Evolutionary conservation across 345 rosid genomes (phyloP).

Genomic region (Sonneratia alba): DNA sequence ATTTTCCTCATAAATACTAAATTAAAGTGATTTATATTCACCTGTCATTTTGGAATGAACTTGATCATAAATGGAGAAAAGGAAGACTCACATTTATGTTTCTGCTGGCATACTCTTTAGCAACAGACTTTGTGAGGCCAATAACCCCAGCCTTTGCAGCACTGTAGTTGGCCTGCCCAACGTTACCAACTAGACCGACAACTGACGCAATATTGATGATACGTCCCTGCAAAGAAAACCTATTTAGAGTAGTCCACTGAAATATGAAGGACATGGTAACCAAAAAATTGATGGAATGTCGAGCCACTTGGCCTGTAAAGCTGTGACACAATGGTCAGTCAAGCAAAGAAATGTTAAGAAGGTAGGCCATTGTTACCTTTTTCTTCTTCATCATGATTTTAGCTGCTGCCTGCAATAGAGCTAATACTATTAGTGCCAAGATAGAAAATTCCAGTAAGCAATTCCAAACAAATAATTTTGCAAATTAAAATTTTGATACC

Average conservation of each 20-base stretch:
- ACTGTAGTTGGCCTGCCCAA: slow-evolving; percentile 94
- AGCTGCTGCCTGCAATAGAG: slow-evolving; percentile 71
- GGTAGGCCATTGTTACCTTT: slow-evolving; percentile 26
- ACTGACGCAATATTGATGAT: slow-evolving; percentile 85
- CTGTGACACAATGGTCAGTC: no score
- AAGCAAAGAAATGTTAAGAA: no score
- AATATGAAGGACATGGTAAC: neutral
- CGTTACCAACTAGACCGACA: slow-evolving; percentile 87
- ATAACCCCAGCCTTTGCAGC: slow-evolving; percentile 99
- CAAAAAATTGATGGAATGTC: neutral
- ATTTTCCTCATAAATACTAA: neutral
- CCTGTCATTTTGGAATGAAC: neutral
- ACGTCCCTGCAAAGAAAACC: slow-evolving; percentile 53
- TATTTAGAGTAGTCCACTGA: neutral
- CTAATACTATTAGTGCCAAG: slow-evolving; percentile 1
- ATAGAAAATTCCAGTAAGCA: neutral
- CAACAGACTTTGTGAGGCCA: slow-evolving; percentile 75
- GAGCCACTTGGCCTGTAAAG: no score
- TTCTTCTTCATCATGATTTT: slow-evolving; percentile 97
- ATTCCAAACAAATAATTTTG: neutral
- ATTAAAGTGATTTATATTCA: neutral
- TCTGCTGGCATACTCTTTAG: slow-evolving; percentile 87
- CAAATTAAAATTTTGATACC: slow-evolving; percentile 30
- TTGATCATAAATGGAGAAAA: neutral
- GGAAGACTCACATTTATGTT: slow-evolving; percentile 57